Conservation (phyloP, 257 asterid genomes). For the Cinchona pubescens region DNA sequence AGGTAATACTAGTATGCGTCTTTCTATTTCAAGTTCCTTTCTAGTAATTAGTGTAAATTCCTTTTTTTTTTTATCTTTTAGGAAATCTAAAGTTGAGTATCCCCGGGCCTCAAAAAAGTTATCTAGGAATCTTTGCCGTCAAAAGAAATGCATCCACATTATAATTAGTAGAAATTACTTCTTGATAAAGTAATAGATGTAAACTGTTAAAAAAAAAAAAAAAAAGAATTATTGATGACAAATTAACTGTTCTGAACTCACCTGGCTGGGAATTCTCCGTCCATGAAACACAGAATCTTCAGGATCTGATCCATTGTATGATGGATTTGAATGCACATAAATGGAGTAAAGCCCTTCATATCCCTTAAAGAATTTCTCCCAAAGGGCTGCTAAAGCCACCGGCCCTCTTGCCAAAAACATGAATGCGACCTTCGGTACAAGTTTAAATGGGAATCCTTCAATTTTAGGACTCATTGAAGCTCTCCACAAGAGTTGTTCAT, state of each 20-base stretch:
- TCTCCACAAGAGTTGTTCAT: slow-evolving; percentile 54
- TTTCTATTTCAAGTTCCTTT: background rate
- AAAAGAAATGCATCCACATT: slow-evolving; percentile 11
- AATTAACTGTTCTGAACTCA: slow-evolving; percentile 24
- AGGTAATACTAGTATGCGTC: background rate
- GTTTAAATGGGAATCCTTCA: slow-evolving; percentile 28
- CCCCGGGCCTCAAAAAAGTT: background rate
- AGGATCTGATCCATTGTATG: slow-evolving; percentile 29
- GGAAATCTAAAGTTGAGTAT: background rate
- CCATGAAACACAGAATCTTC: slow-evolving; percentile 59
- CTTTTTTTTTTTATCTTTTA: background rate
- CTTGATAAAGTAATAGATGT: background rate
- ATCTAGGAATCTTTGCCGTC: slow-evolving; percentile 1
- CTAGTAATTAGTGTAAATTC: background rate
- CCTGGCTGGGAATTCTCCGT: slow-evolving; percentile 81
- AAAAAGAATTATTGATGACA: background rate
- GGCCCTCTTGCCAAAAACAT: slow-evolving; percentile 46
- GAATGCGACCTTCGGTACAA: slow-evolving; percentile 42
- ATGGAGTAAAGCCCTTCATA: slow-evolving; percentile 37
- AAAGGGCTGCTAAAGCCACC: slow-evolving; percentile 34
- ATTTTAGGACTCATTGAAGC: slow-evolving; percentile 46
- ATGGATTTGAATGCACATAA: slow-evolving; percentile 40
- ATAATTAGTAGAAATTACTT: background rate
- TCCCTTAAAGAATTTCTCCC: slow-evolving; percentile 47
- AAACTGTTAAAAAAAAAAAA: background rate